Percentiles rank a stretch among this genome's conserved stretches.
These are phyloP conservation scores for Verticillium klebahnii DNA, from an alignment of 2,329 filamentous ascomycete genomes.

Conservation along the genomic window DNA sequence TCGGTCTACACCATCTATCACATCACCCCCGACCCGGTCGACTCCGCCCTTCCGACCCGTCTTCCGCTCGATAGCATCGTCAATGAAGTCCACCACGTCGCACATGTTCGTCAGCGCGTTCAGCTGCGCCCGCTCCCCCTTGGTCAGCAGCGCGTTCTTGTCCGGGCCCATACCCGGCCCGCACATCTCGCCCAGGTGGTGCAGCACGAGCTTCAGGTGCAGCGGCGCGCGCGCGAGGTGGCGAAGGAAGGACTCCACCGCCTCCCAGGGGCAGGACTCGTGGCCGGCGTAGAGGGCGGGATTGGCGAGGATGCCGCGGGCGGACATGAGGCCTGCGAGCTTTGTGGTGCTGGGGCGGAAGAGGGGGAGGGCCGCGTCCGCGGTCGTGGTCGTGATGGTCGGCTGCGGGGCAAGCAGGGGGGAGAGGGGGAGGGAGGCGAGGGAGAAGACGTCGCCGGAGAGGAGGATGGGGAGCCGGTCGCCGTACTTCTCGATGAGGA, in stretches of 20 bases:
- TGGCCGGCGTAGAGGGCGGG: constrained; percentile 60
- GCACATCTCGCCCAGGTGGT: constrained; percentile 66
- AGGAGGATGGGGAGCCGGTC: constrained; percentile 57
- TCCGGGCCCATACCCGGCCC: constrained; percentile 50
- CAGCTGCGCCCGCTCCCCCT: constrained; percentile 48
- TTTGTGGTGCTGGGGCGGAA: constrained; percentile 37
- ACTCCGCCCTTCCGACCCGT: constrained; percentile 10
- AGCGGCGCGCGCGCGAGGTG: constrained; percentile 53
- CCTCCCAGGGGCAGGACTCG: constrained; percentile 55
- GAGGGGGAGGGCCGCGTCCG: not conserved
- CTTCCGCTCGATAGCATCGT: constrained; percentile 37
- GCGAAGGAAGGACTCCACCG: constrained; percentile 58
- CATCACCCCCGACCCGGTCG: not conserved
- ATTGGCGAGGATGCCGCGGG: constrained; percentile 62
- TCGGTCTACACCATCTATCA: not conserved
- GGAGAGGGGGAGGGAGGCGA: constrained; percentile 43
- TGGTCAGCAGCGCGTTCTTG: constrained; percentile 49
- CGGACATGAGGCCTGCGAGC: constrained; percentile 64
- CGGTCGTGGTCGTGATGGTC: constrained; percentile 2
- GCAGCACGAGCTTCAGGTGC: constrained; percentile 58
- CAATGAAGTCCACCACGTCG: constrained; percentile 57
- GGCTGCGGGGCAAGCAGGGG: constrained; percentile 25
- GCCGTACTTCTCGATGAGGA: constrained; percentile 48
- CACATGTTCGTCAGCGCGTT: constrained; percentile 46
- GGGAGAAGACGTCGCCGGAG: constrained; percentile 65